Conservation (phyloP, 2,329 filamentous ascomycete species). For the Fusarium tupiense region DNA sequence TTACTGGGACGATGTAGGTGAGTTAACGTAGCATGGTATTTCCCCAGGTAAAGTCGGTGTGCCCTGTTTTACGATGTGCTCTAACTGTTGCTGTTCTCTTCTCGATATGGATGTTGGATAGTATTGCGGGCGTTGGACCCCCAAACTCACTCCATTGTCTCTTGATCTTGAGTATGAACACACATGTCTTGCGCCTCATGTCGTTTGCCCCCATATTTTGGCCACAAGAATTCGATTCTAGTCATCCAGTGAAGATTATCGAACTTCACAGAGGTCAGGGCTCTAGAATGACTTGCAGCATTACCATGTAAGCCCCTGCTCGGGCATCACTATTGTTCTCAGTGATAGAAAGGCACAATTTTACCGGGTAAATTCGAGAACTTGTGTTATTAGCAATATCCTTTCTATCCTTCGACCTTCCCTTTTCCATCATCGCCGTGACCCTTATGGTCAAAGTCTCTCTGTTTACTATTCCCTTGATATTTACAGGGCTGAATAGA, state of each 20-base stretch:
- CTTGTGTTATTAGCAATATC: neutral
- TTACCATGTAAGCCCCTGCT: neutral
- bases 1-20: slow-evolving; percentile 3
- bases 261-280: slow-evolving; percentile 2
- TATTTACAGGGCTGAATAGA: slow-evolving; percentile 26
- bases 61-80: neutral
- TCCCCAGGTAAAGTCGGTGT: slow-evolving; percentile 29
- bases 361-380: neutral
- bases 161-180: slow-evolving; percentile 4
- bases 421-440: neutral
- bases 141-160: slow-evolving; percentile 16
- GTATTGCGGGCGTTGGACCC: slow-evolving; percentile 10
- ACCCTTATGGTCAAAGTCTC: neutral
- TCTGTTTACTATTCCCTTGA: neutral
- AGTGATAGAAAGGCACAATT: neutral
- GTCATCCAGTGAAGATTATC: neutral
- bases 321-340: slow-evolving; percentile 5
- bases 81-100: neutral
- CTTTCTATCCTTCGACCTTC: neutral
- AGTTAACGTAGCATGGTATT: slow-evolving; percentile 19
- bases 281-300: slow-evolving; percentile 19
- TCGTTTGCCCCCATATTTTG: slow-evolving; percentile 13
- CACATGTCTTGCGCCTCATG: slow-evolving; percentile 12
- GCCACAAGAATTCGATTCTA: neutral
- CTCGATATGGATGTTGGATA: neutral